Base-by-base conservation (phyloP, 2,329 filamentous ascomycete species). In the Claviceps humidiphila region DNA sequence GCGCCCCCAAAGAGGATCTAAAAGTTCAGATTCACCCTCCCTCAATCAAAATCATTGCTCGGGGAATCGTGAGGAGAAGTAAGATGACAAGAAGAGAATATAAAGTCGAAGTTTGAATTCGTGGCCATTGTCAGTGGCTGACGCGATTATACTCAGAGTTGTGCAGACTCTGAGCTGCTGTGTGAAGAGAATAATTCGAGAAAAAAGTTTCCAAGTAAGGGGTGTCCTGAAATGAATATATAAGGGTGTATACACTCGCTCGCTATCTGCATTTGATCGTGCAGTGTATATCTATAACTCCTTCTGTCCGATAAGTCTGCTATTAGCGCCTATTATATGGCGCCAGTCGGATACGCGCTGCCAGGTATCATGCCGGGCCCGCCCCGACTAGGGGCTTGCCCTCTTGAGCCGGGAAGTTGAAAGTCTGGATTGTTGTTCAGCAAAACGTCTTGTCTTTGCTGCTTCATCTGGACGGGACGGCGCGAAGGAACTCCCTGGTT, bases 361-460 rank as follows among this genome's bases (percentile, higher is more conserved):
- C 72, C 72, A 5, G 76, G 76, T 49, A 76, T 70, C 71, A 78
- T 73, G 37, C 73, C 72, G 41, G 66, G 63, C 13, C 63, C 64
- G 47, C 60, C 63, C 24, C 64, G 58, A 47, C 58, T 53, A 22
- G 56, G 49, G 47, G 56, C 54, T 38, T 57, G 46, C 51, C 63
- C 63, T 50, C 71, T 68, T 47, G 60, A 64, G 22, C 68, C 69
- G 1, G 82, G 84, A 30, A 96, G 66, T 57, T 85, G 78, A 68
- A 96, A 96, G 66, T 96, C 89, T 0, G 90, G 89, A 61, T 95
- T 95, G 62, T 95, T 95, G 60, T 83, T 82, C 54, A 95, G 73
- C 41, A 95, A 71, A 49, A 89, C 75, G 58, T 94, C 87, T 58
- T 84, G 81, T 55, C 78, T 78, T 60, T 80, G 72, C 58, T 84